phyloP scores from a whole-genome alignment of 768 basidiomycete genomes.

The Tylopilus vinaceipallidus region DNA sequence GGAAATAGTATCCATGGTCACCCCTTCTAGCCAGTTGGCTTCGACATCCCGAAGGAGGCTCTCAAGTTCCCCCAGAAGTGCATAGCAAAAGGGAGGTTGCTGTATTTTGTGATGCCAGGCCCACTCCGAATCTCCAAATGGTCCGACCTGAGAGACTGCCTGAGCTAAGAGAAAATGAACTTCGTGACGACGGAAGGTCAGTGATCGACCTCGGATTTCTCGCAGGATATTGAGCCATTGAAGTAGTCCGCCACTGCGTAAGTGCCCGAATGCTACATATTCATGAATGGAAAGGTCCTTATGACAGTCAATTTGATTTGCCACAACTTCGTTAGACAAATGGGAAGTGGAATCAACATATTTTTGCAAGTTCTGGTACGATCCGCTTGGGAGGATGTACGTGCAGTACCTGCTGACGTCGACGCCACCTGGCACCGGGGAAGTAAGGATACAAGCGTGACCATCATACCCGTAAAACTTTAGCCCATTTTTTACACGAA shows the following conservation, averaged over 20 bases:
- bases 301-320: slow-evolving; percentile 41
- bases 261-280: slow-evolving; percentile 40
- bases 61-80: slow-evolving; percentile 37
- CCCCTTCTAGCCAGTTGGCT: slow-evolving; percentile 41
- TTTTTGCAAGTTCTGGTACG: slow-evolving; percentile 38
- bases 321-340: slow-evolving; percentile 43
- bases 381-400: slow-evolving; percentile 29
- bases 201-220: slow-evolving; percentile 38
- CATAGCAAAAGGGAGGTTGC: slow-evolving; percentile 32
- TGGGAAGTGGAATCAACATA: slow-evolving; percentile 37
- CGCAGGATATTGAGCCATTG: slow-evolving; percentile 53
- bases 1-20: slow-evolving; percentile 33
- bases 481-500: slow-evolving; percentile 37
- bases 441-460: slow-evolving; percentile 9
- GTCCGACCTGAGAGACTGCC: slow-evolving; percentile 44
- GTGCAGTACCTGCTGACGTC: slow-evolving; percentile 30
- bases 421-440: slow-evolving; percentile 8
- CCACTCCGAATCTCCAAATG: slow-evolving; percentile 10
- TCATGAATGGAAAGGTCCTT: slow-evolving; percentile 43
- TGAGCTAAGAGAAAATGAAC: slow-evolving; percentile 45
- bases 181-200: slow-evolving; percentile 40
- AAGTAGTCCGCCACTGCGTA: slow-evolving; percentile 43
- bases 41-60: slow-evolving; percentile 35
- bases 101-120: slow-evolving; percentile 43
- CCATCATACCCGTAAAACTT: slow-evolving; percentile 31